Evolutionary conservation across 108 stramenopile genomes (phyloP).

Genomic region (Skeletonema grethae): DNA sequence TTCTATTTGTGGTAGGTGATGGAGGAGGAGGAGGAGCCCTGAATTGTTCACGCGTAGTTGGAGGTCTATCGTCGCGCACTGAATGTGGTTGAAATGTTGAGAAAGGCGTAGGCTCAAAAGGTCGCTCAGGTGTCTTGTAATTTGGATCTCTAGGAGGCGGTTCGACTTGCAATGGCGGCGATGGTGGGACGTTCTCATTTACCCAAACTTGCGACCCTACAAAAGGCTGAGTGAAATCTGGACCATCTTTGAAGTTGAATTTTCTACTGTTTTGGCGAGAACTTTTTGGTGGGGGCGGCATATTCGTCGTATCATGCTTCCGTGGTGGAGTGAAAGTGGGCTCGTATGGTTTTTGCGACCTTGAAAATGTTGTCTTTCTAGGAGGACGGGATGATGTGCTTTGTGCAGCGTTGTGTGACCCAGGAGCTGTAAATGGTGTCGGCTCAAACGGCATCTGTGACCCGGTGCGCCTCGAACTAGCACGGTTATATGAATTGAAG

Average conservation of each 20-base stretch:
- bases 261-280: slow-evolving; percentile 25
- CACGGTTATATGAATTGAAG: neutral
- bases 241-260: slow-evolving; percentile 39
- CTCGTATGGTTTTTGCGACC: slow-evolving; percentile 26
- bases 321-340: slow-evolving; percentile 21
- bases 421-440: slow-evolving; percentile 35
- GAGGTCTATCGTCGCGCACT: slow-evolving; percentile 15
- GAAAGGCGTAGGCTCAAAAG: slow-evolving; percentile 44
- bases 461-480: neutral
- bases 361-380: slow-evolving; percentile 4
- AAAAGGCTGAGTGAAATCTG: slow-evolving; percentile 37
- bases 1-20: neutral
- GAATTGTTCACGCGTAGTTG: slow-evolving; percentile 16
- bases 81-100: slow-evolving; percentile 26
- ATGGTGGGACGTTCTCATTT: slow-evolving; percentile 26
- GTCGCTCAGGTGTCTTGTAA: slow-evolving; percentile 17
- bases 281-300: slow-evolving; percentile 24
- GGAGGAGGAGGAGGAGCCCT: neutral
- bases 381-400: slow-evolving; percentile 9
- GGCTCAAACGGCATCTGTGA: slow-evolving; percentile 44
- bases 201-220: slow-evolving; percentile 28
- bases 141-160: slow-evolving; percentile 39
- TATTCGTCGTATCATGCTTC: slow-evolving; percentile 18
- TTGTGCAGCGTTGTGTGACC: slow-evolving; percentile 24
- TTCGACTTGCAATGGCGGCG: slow-evolving; percentile 41